Base-by-base conservation (phyloP, 306 rosid genomes). In the Astragalus glycyphyllos region DNA sequence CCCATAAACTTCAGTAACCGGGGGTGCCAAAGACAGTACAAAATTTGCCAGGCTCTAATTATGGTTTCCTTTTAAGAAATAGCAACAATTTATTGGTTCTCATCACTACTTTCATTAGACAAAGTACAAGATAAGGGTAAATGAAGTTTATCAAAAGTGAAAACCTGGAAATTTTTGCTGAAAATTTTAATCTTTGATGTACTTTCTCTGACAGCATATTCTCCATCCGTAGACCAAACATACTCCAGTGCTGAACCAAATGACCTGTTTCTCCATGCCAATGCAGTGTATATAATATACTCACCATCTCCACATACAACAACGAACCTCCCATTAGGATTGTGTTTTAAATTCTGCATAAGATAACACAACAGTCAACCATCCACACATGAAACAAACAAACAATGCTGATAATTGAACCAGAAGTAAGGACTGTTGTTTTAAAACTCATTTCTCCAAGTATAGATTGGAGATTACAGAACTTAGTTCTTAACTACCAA, bases 291-390 rank as follows among this genome's bases (percentile, higher is more conserved):
- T 72, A 92, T 92, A 69, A 92, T 88, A 82, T 92, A 92, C 72
- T 92, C 98, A 68, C 96, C 98, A 88, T 92, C 98, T 77, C 98
- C 98, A 70, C 98, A 92, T 61, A 92, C 98, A 80, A 92, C 98
- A 51, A 93, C 98, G 79, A 93, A 93, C 81, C 98, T 90, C 84
- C 98, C 98, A 73, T 86, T 93, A 66, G 98, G 97, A 71, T 93
- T 93, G 91, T 93, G 97, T 80, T 75, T 90, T 71, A 93, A 82
- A 81, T 83, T 93, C 98, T 93, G 89, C 68, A 77, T 26, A 81
- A 37, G 65, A 35, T 59, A 47, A 42, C 42, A 61, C 45, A 72
- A 10, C 71, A 51, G 58, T 72, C 59, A 53, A 37, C 55, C 80
- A 26, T 44, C 61, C 65, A 12, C 29, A 58, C 12, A 51, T 50